A percentile compares a stretch with the other conserved stretches of the same genome.
These are phyloP conservation scores for Sporothrix schenckii DNA, from an alignment of 2,329 filamentous ascomycete species.

Conservation along the genomic window DNA sequence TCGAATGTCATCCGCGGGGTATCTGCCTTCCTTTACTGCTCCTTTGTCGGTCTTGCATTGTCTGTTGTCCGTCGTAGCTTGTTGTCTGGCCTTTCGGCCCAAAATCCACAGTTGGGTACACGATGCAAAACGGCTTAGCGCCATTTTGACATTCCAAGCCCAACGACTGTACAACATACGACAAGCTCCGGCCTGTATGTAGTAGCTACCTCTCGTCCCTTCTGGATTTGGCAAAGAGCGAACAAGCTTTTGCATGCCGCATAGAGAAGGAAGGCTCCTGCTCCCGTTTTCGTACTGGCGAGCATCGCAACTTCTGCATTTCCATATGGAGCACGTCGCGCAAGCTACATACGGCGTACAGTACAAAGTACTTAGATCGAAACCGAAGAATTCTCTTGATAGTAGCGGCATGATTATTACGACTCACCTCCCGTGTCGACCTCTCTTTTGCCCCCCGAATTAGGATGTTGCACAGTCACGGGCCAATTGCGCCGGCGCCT, in stretches of 20 bases:
- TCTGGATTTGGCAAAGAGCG: conserved; percentile 8
- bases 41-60: neutral
- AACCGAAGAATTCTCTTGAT: too few relatives aligned
- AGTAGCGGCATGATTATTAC: neutral
- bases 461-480: conserved; percentile 22
- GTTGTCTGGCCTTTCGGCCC: conserved; percentile 13
- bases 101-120: conserved; percentile 33
- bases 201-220: neutral
- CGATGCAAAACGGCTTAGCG: conserved; percentile 21
- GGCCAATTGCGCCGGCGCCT: conserved; percentile 19
- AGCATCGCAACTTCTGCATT: neutral
- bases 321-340: neutral
- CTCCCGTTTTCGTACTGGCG: neutral
- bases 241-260: conserved; percentile 17
- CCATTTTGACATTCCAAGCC: neutral
- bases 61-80: neutral
- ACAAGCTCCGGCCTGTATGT: neutral
- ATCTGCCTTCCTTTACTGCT: neutral
- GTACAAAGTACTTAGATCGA: neutral
- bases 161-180: neutral
- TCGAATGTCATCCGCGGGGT: neutral
- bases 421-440: conserved; percentile 14
- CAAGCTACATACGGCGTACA: neutral
- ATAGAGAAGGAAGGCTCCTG: conserved; percentile 10
- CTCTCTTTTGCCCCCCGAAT: neutral